phyloP scores from a whole-genome alignment of 257 asterid genomes.

The Petunia secreta region DNA sequence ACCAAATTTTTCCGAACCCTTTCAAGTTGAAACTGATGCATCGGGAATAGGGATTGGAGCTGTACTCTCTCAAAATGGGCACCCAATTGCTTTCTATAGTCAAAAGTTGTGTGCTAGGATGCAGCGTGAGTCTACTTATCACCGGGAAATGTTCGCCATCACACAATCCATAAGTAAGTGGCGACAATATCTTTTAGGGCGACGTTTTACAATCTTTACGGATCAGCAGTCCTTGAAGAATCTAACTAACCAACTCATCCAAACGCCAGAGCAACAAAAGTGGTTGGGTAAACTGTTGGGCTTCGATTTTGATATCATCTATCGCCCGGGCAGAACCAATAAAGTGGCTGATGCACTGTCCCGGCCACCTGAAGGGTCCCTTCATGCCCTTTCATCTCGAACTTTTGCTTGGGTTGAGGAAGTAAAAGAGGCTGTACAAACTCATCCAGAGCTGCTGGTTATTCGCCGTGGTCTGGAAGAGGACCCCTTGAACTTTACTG shows the following conservation, averaged over 20 bases:
- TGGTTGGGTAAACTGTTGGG: constrained; percentile 3
- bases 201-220: background rate
- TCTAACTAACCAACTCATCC: background rate
- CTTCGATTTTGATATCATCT: background rate
- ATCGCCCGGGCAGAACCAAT: background rate
- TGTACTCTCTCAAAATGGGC: too few relatives aligned
- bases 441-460: too few relatives aligned
- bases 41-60: background rate
- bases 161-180: background rate
- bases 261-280: background rate
- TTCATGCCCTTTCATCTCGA: too few relatives aligned
- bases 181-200: background rate
- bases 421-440: too few relatives aligned
- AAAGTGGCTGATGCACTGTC: background rate
- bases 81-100: background rate
- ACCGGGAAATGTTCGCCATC: background rate
- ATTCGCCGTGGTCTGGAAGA: too few relatives aligned
- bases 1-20: background rate
- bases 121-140: background rate
- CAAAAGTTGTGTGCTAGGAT: background rate
- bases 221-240: constrained; percentile 5
- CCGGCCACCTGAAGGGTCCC: background rate
- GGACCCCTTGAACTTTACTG: too few relatives aligned
- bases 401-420: too few relatives aligned
- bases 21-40: background rate